Base-by-base conservation (phyloP, 768 basidiomycete genomes). In the Termitomyces bulborhizus region DNA sequence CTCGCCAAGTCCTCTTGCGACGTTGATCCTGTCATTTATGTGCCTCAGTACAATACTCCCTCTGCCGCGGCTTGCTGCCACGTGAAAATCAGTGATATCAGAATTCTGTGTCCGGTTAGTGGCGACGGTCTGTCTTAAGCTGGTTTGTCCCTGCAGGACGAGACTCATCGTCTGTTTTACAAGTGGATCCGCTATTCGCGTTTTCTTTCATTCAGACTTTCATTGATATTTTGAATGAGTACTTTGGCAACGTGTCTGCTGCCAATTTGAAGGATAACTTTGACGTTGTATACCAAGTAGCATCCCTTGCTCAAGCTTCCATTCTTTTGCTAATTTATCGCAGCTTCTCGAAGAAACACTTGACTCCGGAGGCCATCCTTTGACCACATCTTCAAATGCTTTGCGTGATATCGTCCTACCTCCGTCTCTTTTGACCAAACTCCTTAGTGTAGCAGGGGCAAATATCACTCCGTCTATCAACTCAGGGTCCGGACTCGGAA, bases 271-370 rank as follows among this genome's bases (percentile, higher is more conserved):
- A 85, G 62, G 93, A 97, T 57, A 91, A 96, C 68, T 96, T 97
- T 68, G 95, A 98, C 64, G 83, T 92, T 26, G 93, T 97, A 6
- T 96, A 98, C 65, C 94, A 96, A 77, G 93, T 90, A 31, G 24
- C 6, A 34, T 4, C 53, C 11, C 47, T 18, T 21, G 15, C 18
- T 49, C 1, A n/a, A 44, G 37, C 54, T 54, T 53, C 32, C 59
- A 41, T 51, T 54, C 47, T 53, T 46, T 40, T 37, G 54, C 54
- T 53, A 15, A 51, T 44, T 31, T 31, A 32, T 44, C 11, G 1
- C 60, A 95, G 90, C 82, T 98, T 16, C 79, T 97, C 31, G 95
- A 96, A 71, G 95, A 98, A 71, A 94, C 91, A n/a, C 73, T 98
- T 27, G 94, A 96, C 65, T 85, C 93, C 8, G 89, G 92, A 11